Evolutionary conservation across 2,329 filamentous ascomycete species (phyloP).

Genomic region (Cryoendolithus antarcticus): DNA sequence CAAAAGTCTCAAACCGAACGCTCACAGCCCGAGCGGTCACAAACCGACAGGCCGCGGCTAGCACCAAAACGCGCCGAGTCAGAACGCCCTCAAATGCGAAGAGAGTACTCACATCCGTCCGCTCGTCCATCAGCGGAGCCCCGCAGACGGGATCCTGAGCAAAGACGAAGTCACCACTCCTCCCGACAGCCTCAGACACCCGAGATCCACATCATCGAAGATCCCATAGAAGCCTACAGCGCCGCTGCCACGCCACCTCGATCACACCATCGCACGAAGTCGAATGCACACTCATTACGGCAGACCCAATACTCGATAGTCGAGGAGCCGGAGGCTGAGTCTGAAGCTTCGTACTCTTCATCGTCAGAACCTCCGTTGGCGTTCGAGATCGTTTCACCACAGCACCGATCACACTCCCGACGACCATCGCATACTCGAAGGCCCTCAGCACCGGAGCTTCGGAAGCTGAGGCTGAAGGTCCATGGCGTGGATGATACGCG

Average conservation of each 20-base stretch:
- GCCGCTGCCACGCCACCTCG: slow-evolving; percentile 8
- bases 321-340: slow-evolving; percentile 68
- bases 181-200: slow-evolving; percentile 27
- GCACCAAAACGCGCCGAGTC: slow-evolving; percentile 30
- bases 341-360: slow-evolving; percentile 50
- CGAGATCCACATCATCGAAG: slow-evolving; percentile 47
- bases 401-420: slow-evolving; percentile 41
- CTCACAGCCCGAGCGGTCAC: background rate
- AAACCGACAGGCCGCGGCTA: slow-evolving; percentile 21
- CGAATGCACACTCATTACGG: slow-evolving; percentile 17
- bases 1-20: slow-evolving; percentile 14
- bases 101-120: slow-evolving; percentile 20
- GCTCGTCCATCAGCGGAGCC: background rate
- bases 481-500: slow-evolving; percentile 75
- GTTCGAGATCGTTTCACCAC: slow-evolving; percentile 45
- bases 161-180: slow-evolving; percentile 16
- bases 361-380: slow-evolving; percentile 43
- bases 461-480: slow-evolving; percentile 78
- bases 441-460: slow-evolving; percentile 46
- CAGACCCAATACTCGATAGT: slow-evolving; percentile 49
- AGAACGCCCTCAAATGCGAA: slow-evolving; percentile 28
- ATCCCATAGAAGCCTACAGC: slow-evolving; percentile 25
- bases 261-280: slow-evolving; percentile 18
- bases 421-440: slow-evolving; percentile 17
- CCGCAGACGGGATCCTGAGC: background rate